phyloP scores from a whole-genome alignment of 2,329 filamentous ascomycete genomes.

The Aspergillus thermomutatus region DNA sequence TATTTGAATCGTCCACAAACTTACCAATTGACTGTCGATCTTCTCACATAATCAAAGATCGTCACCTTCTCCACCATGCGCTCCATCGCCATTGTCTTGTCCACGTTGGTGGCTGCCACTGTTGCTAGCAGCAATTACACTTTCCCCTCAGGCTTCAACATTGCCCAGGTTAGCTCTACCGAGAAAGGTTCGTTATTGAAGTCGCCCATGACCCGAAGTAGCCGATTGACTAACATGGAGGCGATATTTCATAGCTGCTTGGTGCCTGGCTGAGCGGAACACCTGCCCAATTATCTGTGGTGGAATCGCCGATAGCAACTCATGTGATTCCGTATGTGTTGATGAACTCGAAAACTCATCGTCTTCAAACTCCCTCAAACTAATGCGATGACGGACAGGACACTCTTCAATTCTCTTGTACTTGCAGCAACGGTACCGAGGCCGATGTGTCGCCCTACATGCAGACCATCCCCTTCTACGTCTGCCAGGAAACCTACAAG shows the following conservation, averaged over 20 bases:
- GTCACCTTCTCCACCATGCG: conserved; percentile 39
- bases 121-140: conserved; percentile 45
- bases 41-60: background rate
- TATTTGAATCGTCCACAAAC: conserved; percentile 2
- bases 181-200: conserved; percentile 27
- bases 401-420: conserved; percentile 55
- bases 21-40: background rate
- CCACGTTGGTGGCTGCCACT: conserved; percentile 45
- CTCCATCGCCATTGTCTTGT: conserved; percentile 47
- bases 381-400: conserved; percentile 30
- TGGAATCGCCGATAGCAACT: conserved; percentile 48
- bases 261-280: conserved; percentile 59
- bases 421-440: conserved; percentile 53
- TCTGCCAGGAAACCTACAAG: conserved; percentile 53
- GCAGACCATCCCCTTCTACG: conserved; percentile 58
- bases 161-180: conserved; percentile 36
- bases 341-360: background rate
- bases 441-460: conserved; percentile 56
- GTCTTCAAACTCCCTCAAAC: conserved; percentile 9
- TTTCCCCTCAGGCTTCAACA: conserved; percentile 41
- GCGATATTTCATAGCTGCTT: conserved; percentile 38
- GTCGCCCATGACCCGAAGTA: background rate
- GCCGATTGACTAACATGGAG: background rate
- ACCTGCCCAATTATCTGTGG: conserved; percentile 60
- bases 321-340: conserved; percentile 55